Evolutionary conservation across 2,329 filamentous ascomycete genomes (phyloP).

Genomic region (Colletotrichum sp.): DNA sequence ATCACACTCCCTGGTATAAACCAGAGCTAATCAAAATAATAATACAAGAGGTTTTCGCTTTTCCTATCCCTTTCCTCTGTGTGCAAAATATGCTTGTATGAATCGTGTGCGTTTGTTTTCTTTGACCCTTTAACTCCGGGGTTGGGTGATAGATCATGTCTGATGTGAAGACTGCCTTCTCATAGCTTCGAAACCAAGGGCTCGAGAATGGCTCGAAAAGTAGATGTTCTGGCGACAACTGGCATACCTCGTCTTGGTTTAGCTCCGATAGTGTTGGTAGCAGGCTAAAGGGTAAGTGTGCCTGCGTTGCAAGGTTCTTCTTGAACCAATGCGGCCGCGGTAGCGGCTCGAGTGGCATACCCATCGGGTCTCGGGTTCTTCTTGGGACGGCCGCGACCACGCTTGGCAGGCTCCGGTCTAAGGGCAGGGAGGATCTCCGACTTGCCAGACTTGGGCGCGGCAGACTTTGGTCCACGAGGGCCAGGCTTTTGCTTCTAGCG

Average conservation of each 20-base stretch:
- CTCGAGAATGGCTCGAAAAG: neutral
- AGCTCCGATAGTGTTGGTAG: neutral
- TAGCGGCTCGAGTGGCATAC: neutral
- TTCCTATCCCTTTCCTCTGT: neutral
- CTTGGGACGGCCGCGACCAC: neutral
- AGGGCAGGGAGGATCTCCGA: neutral
- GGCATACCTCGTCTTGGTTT: neutral
- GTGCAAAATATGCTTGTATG: neutral
- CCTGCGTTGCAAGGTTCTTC: neutral
- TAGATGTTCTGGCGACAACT: neutral
- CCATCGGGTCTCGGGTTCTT: neutral
- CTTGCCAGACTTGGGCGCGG: neutral
- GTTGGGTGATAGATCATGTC: neutral
- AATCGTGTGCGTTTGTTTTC: neutral
- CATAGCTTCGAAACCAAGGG: neutral
- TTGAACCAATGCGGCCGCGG: neutral
- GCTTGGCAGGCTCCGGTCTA: neutral
- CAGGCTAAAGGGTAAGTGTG: neutral
- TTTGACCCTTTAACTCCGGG: neutral
- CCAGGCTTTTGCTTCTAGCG: conserved; percentile 7
- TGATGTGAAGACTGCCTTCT: neutral
- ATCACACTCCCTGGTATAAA: conserved; percentile 1
- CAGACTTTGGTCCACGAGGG: neutral
- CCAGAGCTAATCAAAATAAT: conserved; percentile 10
- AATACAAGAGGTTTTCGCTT: conserved; percentile 10